Evolutionary conservation across 2,329 filamentous ascomycete species (phyloP), one percentile per base, ranked within the genome.

Genomic region (Cordyceps fumosorosea): DNA sequence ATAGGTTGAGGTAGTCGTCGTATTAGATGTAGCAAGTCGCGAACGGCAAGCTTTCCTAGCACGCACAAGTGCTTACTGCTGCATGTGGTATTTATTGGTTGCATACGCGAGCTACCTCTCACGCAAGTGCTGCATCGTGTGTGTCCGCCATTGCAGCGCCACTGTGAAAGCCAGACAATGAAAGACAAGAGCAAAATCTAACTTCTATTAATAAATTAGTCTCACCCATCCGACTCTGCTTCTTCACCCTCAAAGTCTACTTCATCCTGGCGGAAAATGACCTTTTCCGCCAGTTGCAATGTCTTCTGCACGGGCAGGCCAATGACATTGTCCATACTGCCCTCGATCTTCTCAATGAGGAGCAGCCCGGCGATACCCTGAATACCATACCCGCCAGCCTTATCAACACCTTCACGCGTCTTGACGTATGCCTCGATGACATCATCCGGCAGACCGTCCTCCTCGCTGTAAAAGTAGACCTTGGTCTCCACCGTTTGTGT

Each of bases 311-410:
- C 81, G 8, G 95, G 95, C 74, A 99, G 74, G 0, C 95, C 95
- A 32, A 99, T 87, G 1, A 98, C 95, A 74, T 98, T 98, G 78
- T 99, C 95, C 69, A 91, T 90, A 60, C 86, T 87, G 12, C 95
- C 95, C 66, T 96, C 90, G 66, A 99, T 89, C 74, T 83, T 89
- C 73, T 97, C 92, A 14, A 99, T 87, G 62, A 99, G 76, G 64
- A 99, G 80, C 72, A 97, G 87, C 10, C 90, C 89, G 1, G 90
- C 95, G 12, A 93, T 80, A 0, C 93, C 95, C 76, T 99, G 95
- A 59, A 99, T 84, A 1, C 91, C 95, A 75, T 99, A 99, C 0
- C 95, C 95, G 2, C 95, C 95, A 0, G 95, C 95, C 80, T 98
- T 99, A 75, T 98, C 95, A 12, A 86, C 92, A 2, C 95, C 95